Conservation (phyloP, 2,329 filamentous ascomycete species). For the Beauveria australis region DNA sequence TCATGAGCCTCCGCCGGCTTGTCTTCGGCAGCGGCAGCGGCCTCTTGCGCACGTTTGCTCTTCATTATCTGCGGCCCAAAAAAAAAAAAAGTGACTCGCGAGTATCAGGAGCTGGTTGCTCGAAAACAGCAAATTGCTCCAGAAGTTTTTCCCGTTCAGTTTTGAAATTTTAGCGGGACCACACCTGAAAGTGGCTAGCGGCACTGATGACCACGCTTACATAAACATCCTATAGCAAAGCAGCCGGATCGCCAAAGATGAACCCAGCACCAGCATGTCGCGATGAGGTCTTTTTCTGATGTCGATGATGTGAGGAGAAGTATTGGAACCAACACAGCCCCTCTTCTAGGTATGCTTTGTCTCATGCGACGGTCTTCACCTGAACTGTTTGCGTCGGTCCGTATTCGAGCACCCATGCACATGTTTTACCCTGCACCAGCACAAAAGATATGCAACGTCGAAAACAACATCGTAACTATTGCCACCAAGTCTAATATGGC, state of each 20-base stretch:
- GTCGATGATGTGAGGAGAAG: neutral
- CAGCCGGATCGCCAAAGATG: neutral
- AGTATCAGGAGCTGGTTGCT: neutral
- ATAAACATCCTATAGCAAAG: neutral
- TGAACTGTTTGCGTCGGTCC: neutral
- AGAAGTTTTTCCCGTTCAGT: constrained; percentile 6
- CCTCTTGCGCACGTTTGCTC: constrained; percentile 32
- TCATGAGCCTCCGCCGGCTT: constrained; percentile 17
- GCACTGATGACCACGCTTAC: neutral
- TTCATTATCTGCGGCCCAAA: constrained; percentile 21
- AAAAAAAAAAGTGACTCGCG: neutral
- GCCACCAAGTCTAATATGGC: constrained; percentile 10
- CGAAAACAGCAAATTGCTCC: neutral
- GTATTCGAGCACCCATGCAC: no score
- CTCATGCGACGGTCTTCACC: neutral
- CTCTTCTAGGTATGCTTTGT: no score
- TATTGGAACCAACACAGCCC: no score
- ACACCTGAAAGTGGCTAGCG: neutral
- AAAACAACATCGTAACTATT: constrained; percentile 7
- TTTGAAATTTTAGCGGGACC: constrained; percentile 8
- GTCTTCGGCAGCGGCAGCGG: constrained; percentile 19
- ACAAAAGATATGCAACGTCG: neutral
- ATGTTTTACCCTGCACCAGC: neutral
- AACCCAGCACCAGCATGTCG: neutral
- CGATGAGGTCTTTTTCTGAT: neutral